Evolutionary conservation across 2,329 filamentous ascomycete species (phyloP).

Genomic region (Hypomyces perniciosus): DNA sequence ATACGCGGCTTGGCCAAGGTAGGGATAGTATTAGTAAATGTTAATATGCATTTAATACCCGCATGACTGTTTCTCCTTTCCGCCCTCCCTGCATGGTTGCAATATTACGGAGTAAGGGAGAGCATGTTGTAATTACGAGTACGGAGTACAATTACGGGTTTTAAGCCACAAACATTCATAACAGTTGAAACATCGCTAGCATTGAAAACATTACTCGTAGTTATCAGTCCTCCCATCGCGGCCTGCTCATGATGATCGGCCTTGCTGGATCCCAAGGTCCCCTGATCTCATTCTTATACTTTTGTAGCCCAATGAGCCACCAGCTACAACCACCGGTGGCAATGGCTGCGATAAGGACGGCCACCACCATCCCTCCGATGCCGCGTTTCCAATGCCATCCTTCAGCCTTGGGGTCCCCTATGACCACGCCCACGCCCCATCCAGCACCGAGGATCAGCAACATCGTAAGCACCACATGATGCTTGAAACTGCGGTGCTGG

Average conservation of each 20-base stretch:
- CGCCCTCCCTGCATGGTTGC: no score
- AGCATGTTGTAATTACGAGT: not conserved
- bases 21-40: no score
- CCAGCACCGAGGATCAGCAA: slow-evolving; percentile 74
- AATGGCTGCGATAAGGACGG: slow-evolving; percentile 65
- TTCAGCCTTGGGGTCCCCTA: slow-evolving; percentile 39
- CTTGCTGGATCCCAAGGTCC: slow-evolving; percentile 96
- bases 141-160: not conserved
- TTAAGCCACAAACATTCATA: not conserved
- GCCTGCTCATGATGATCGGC: slow-evolving; percentile 71
- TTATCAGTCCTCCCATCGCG: slow-evolving; percentile 42
- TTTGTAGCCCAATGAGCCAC: slow-evolving; percentile 96
- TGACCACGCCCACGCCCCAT: slow-evolving; percentile 63
- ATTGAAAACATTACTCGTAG: slow-evolving; percentile 9
- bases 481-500: slow-evolving; percentile 71
- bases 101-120: no score
- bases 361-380: slow-evolving; percentile 68
- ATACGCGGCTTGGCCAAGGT: no score
- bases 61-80: no score
- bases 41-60: no score
- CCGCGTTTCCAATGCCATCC: slow-evolving; percentile 48
- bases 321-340: slow-evolving; percentile 92
- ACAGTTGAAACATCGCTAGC: not conserved
- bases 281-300: slow-evolving; percentile 98
- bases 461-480: slow-evolving; percentile 71